Conservation (phyloP, 1,139 yeast genomes). For the Geotrichum candidum region DNA sequence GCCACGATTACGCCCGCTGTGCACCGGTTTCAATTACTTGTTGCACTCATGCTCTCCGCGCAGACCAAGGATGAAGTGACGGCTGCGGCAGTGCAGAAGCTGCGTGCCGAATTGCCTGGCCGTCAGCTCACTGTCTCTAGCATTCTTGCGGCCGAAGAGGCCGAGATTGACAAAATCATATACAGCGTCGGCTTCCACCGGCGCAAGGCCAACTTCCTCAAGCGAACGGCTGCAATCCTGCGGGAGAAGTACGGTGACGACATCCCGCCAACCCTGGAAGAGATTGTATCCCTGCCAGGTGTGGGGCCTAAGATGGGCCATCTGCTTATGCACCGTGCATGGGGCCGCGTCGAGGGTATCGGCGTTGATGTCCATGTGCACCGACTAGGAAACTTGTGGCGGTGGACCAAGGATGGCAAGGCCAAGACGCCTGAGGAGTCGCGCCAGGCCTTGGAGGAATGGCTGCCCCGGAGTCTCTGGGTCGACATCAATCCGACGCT, state of each 20-base stretch:
- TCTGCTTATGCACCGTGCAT: conserved; percentile 71
- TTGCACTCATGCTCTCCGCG: conserved; percentile 80
- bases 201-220: conserved; percentile 68
- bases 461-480: conserved; percentile 78
- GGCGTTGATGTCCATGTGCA: conserved; percentile 95
- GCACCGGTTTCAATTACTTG: conserved; percentile 66
- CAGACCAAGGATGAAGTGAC: conserved; percentile 91
- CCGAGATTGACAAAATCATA: conserved; percentile 58
- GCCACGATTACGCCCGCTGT: conserved; percentile 30
- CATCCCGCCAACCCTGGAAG: conserved; percentile 54
- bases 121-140: conserved; percentile 31
- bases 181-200: conserved; percentile 81
- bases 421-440: conserved; percentile 60
- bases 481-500: conserved; percentile 73
- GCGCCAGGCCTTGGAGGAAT: conserved; percentile 56
- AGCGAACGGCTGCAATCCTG: conserved; percentile 53
- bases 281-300: conserved; percentile 70
- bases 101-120: conserved; percentile 43
- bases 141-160: conserved; percentile 48
- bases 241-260: conserved; percentile 53
- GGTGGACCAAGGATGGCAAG: conserved; percentile 49
- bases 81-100: conserved; percentile 58
- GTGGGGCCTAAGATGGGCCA: conserved; percentile 97
- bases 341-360: conserved; percentile 68
- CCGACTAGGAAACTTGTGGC: conserved; percentile 73